A percentile compares a stretch with the other conserved stretches of the same genome.
These are phyloP conservation scores for Stachybotrys elegans DNA, from an alignment of 2,329 filamentous ascomycete genomes.

Conservation along the genomic window DNA sequence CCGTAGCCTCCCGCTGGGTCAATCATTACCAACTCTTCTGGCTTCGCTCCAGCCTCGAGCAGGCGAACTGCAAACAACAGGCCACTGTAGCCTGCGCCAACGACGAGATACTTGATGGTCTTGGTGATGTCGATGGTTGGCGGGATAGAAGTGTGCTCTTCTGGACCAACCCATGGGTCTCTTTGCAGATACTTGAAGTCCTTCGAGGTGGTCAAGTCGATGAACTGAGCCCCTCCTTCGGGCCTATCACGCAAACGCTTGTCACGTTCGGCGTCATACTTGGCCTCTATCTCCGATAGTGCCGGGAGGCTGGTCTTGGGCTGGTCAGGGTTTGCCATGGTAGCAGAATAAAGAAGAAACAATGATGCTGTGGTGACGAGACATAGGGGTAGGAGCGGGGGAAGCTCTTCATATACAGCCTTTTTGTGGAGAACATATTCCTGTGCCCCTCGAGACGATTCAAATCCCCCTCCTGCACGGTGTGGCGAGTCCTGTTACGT, in stretches of 20 bases:
- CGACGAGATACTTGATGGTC: constrained; percentile 15
- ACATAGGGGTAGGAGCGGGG: too few species aligned
- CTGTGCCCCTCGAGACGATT: too few species aligned
- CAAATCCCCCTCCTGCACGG: too few species aligned
- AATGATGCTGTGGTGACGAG: too few species aligned
- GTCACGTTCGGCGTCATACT: constrained; percentile 27
- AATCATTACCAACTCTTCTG: constrained; percentile 30
- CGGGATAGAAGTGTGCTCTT: constrained; percentile 18
- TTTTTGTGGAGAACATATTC: too few species aligned
- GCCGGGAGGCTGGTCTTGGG: too few species aligned
- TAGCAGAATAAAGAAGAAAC: too few species aligned
- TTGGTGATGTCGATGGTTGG: constrained; percentile 15
- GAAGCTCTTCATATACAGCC: too few species aligned
- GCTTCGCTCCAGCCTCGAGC: constrained; percentile 15
- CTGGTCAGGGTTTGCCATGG: too few species aligned
- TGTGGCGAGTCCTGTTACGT: too few species aligned
- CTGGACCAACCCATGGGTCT: constrained; percentile 31
- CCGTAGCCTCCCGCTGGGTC: constrained; percentile 36
- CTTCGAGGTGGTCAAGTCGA: constrained; percentile 17
- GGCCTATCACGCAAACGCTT: constrained; percentile 21
- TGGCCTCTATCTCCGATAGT: too few species aligned
- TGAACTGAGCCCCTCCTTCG: constrained; percentile 27
- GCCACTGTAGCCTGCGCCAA: constrained; percentile 30
- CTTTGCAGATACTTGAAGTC: constrained; percentile 17
- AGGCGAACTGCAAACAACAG: constrained; percentile 23